phyloP scores from a whole-genome alignment of 805 yeast genomes.

The Metschnikowia amazonensis region DNA sequence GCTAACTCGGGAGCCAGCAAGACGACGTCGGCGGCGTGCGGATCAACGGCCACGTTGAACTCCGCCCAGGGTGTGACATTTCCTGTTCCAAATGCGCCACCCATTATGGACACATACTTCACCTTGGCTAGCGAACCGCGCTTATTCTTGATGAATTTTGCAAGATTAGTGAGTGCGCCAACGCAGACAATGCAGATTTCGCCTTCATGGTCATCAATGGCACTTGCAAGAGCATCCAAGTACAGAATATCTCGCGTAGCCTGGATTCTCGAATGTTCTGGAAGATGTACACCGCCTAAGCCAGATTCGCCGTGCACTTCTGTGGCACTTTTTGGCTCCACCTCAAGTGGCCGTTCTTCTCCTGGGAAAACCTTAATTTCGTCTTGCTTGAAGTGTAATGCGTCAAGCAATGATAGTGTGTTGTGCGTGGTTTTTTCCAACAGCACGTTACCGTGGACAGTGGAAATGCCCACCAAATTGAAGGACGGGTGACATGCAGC shows the following conservation, averaged over 20 bases:
- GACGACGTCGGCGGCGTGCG: slow-evolving; percentile 64
- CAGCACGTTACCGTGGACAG: slow-evolving; percentile 71
- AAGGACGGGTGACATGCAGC: slow-evolving; percentile 58
- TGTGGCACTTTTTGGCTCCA: slow-evolving; percentile 50
- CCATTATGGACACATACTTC: slow-evolving; percentile 65
- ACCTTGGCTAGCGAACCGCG: slow-evolving; percentile 54
- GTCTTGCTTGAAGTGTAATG: slow-evolving; percentile 37
- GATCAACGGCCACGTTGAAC: slow-evolving; percentile 73
- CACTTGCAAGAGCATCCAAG: slow-evolving; percentile 37
- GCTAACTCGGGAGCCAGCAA: slow-evolving; percentile 44
- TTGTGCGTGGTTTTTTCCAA: slow-evolving; percentile 64
- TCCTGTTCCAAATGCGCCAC: slow-evolving; percentile 58
- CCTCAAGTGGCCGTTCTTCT: slow-evolving; percentile 51
- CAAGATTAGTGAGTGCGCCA: slow-evolving; percentile 74
- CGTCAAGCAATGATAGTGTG: slow-evolving; percentile 63
- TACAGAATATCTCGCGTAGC: slow-evolving; percentile 24
- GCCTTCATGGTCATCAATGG: slow-evolving; percentile 42
- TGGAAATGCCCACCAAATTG: slow-evolving; percentile 63
- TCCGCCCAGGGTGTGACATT: slow-evolving; percentile 58
- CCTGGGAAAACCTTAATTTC: slow-evolving; percentile 68
- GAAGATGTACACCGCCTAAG: slow-evolving; percentile 63
- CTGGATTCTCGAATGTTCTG: slow-evolving; percentile 45
- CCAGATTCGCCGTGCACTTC: slow-evolving; percentile 74
- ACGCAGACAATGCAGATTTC: slow-evolving; percentile 64
- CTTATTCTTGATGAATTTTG: slow-evolving; percentile 47